Evolutionary conservation across 805 yeast genomes (phyloP).

Genomic region (Wickerhamiella alocasiicola): DNA sequence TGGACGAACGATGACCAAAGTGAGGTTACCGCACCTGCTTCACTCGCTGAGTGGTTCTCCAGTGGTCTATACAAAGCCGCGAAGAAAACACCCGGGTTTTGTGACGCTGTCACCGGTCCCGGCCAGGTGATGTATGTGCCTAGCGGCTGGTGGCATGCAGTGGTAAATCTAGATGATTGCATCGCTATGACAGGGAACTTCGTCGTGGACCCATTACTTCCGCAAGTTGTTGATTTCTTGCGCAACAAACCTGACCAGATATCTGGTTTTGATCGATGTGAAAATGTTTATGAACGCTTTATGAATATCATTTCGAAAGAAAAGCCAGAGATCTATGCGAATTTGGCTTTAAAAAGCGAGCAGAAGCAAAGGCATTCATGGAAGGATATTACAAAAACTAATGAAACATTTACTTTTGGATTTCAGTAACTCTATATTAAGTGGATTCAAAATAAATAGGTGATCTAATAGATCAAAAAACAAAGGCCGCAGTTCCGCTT

Average conservation of each 20-base stretch:
- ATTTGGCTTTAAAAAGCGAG: conserved; percentile 25
- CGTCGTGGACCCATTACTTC: conserved; percentile 50
- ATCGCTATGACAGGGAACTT: conserved; percentile 85
- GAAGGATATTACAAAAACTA: conserved; percentile 11
- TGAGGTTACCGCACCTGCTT: conserved; percentile 86
- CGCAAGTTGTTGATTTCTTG: conserved; percentile 54
- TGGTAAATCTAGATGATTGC: conserved; percentile 56
- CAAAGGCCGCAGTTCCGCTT: neutral
- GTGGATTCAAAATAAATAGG: no score
- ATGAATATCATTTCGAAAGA: conserved; percentile 35
- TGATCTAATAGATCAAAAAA: neutral
- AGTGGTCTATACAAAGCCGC: conserved; percentile 71
- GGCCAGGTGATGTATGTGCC: conserved; percentile 86
- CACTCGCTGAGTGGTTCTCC: conserved; percentile 82
- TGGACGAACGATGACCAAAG: conserved; percentile 62
- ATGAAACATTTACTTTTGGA: conserved; percentile 8
- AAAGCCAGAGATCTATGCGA: conserved; percentile 29
- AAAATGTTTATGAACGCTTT: conserved; percentile 56
- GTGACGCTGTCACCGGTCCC: conserved; percentile 61
- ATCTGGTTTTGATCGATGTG: conserved; percentile 48
- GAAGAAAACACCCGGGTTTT: conserved; percentile 33
- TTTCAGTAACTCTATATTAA: neutral
- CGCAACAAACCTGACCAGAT: conserved; percentile 56
- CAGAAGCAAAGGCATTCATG: conserved; percentile 10
- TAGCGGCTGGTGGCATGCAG: conserved; percentile 96